Conservation (phyloP, 345 rosid species). For the Bruguiera sexangula region DNA sequence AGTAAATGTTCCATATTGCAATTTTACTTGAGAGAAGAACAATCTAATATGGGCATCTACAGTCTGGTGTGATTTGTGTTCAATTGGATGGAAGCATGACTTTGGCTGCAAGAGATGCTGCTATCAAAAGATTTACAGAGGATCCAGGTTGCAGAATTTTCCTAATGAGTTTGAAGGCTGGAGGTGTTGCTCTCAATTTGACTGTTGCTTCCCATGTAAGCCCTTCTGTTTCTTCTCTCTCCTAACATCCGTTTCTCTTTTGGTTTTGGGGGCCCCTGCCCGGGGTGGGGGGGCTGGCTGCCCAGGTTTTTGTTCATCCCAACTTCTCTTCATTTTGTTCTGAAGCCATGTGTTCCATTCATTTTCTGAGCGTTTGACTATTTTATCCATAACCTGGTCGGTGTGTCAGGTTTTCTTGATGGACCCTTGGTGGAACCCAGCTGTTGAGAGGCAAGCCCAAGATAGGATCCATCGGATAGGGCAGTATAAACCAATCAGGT, state of each 20-base stretch:
- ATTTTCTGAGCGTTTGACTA: neutral
- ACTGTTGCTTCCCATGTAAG: slow-evolving; percentile 98
- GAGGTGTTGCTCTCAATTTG: slow-evolving; percentile 91
- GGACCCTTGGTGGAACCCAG: slow-evolving; percentile 99
- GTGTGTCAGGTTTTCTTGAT: slow-evolving; percentile 75
- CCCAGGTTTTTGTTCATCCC: too few species aligned
- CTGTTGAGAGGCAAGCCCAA: slow-evolving; percentile 94
- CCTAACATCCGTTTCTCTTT: neutral
- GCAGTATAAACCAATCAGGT: slow-evolving; percentile 97
- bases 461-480: slow-evolving; percentile 98
- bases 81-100: slow-evolving; percentile 93
- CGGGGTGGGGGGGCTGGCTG: too few species aligned
- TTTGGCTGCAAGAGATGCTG: slow-evolving; percentile 69
- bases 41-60: slow-evolving; percentile 21
- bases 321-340: too few species aligned
- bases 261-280: too few species aligned
- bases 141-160: slow-evolving; percentile 90
- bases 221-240: slow-evolving; percentile 9
- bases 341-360: neutral
- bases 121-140: slow-evolving; percentile 76
- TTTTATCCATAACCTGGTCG: neutral
- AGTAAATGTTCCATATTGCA: neutral
- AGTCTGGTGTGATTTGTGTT: slow-evolving; percentile 80
- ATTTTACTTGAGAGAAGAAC: slow-evolving; percentile 6
- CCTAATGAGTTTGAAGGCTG: slow-evolving; percentile 92